Conservation (phyloP, 1,284 basidiomycete species). For the Apiotrichum montevideense region DNA sequence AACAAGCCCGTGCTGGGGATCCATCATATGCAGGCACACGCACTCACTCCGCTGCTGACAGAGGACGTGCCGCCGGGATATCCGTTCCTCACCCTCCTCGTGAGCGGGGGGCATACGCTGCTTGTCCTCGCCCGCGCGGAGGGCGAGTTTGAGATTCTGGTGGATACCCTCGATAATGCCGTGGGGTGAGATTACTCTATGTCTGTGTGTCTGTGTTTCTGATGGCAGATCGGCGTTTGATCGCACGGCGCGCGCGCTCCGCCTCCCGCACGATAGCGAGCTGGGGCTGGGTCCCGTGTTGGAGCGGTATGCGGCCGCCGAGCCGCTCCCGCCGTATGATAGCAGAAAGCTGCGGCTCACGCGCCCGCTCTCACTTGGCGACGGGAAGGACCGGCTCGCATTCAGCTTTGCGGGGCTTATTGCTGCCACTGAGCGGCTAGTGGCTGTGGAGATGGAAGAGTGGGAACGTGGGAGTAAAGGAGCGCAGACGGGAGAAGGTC, state of each 20-base stretch:
- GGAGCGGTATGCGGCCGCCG: conserved; percentile 55
- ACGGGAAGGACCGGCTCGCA: conserved; percentile 42
- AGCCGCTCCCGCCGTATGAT: conserved; percentile 25
- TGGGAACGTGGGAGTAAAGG: conserved; percentile 5
- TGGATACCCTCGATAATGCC: conserved; percentile 67
- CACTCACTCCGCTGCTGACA: conserved; percentile 75
- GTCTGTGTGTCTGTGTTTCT: too few relatives aligned
- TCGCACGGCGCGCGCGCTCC: conserved; percentile 65
- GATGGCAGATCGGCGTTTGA: conserved; percentile 60
- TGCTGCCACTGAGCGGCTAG: conserved; percentile 51
- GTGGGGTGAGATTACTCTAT: conserved; percentile 52
- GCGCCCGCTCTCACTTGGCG: conserved; percentile 50
- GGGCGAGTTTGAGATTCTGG: conserved; percentile 62
- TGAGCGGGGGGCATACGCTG: conserved; percentile 87
- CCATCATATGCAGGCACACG: conserved; percentile 97
- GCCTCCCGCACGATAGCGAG: conserved; percentile 56
- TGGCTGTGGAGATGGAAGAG: neutral
- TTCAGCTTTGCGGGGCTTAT: conserved; percentile 75
- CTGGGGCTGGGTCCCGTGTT: conserved; percentile 68
- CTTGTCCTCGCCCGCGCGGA: conserved; percentile 64
- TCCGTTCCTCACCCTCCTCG: conserved; percentile 79
- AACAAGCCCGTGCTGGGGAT: conserved; percentile 78
- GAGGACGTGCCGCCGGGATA: conserved; percentile 56
- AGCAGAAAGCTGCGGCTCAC: conserved; percentile 1
- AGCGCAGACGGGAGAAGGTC: neutral